These are phyloP conservation scores for Rhizophagus sp. DNA, from an alignment of 192 early-diverging fungal species.

Conservation along the genomic window DNA sequence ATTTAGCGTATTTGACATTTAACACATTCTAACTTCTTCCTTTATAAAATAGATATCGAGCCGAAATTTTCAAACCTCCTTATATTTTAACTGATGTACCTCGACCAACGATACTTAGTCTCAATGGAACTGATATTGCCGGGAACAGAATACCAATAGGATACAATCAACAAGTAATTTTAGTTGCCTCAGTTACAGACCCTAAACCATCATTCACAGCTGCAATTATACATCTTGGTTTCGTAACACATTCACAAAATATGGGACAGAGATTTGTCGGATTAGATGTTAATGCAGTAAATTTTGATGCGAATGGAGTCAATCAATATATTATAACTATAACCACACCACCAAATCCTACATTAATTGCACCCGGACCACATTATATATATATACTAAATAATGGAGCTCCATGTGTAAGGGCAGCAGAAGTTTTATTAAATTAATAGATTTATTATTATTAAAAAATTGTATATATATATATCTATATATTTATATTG, in stretches of 20 bases:
- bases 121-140: not conserved
- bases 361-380: not conserved
- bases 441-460: not conserved
- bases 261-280: constrained; percentile 52
- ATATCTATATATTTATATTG: too few relatives aligned
- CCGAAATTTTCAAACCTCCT: constrained; percentile 57
- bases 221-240: constrained; percentile 47
- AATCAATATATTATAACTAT: not conserved
- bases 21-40: not conserved
- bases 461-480: too few relatives aligned
- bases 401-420: not conserved
- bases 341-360: not conserved
- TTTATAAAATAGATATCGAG: constrained; percentile 43
- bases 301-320: not conserved
- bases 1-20: not conserved
- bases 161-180: constrained; percentile 6
- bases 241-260: constrained; percentile 56
- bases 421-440: not conserved
- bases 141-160: constrained; percentile 30
- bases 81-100: constrained; percentile 48
- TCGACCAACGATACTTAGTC: constrained; percentile 39
- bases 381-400: not conserved
- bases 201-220: constrained; percentile 36
- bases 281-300: not conserved
- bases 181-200: constrained; percentile 26